Base-by-base conservation (phyloP, 257 asterid genomes). In the Orobanche coerulescens region DNA sequence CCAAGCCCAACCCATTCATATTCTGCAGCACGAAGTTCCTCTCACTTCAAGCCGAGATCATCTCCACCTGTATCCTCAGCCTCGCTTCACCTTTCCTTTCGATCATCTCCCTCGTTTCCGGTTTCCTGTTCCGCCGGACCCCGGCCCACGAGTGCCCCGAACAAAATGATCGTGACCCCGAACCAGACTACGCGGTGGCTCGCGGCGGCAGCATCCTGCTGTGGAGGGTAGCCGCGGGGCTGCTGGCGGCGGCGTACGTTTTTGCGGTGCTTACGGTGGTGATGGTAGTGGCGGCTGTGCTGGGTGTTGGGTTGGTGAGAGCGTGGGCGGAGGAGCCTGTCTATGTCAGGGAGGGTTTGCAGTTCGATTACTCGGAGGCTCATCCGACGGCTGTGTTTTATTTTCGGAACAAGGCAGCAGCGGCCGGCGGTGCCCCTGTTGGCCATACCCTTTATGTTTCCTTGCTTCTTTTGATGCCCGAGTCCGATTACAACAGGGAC, bases 401-500 rank as follows among this genome's bases (percentile, higher is more conserved):
- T 11, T 72, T 76, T 44, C 71, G 58, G 12, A 15, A 28, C 14
- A 51, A 28, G n/a, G 64, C 47, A 0, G 61, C 2, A 26, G n/a
- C n/a, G n/a, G n/a, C n/a, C n/a, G n/a, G n/a, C n/a, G 31, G 39
- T 0, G 84, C 82, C 25, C 85, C 87, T 0, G 65, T 80, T 15
- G 96, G 86, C 0, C 97, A 88, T 31, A 88, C 94, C 4, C 59
- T 78, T 26, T 72, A 85, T 67, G 83, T 88, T 47, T 83, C 95
- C 11, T 39, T 83, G 74, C 47, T 64, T 60, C 88, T 91, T 43
- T 34, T 84, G 59, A 64, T 91, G 84, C 97, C 97, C 0, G 96
- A 91, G 28, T 91, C 97, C 0, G 95, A 88, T 66, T 91, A 83
- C 74, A 91, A 91, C 67, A 76, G 83, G 67, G 96, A 87, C 0